These are phyloP conservation scores for Aspergillus haitiensis DNA, from an alignment of 495 filamentous ascomycete species.

Conservation along the genomic window DNA sequence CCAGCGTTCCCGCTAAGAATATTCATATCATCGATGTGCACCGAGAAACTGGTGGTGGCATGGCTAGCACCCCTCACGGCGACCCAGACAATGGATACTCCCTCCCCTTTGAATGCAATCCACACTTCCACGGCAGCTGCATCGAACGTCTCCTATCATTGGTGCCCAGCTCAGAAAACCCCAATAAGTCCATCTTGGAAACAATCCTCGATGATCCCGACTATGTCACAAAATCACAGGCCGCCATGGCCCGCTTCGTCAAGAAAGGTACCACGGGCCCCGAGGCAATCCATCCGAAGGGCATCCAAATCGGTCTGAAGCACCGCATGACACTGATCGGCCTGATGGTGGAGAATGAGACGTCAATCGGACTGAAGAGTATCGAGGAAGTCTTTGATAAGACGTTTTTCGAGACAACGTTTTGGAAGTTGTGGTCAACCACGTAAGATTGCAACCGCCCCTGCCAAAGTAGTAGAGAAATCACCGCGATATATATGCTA, in stretches of 20 bases:
- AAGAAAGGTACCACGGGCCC: conserved; percentile 2
- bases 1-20: conserved; percentile 31
- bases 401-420: conserved; percentile 38
- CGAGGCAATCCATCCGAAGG: not conserved
- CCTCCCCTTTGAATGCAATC: conserved; percentile 30
- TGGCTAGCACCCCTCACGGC: conserved; percentile 27
- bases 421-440: conserved; percentile 42
- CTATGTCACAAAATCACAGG: not conserved
- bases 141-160: conserved; percentile 35
- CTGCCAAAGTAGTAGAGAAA: too few species aligned
- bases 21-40: conserved; percentile 40
- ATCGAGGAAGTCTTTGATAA: conserved; percentile 38
- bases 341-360: conserved; percentile 31
- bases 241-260: conserved; percentile 7
- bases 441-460: conserved; percentile 21
- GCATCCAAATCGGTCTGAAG: conserved; percentile 18
- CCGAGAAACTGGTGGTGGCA: conserved; percentile 29
- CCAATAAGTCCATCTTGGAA: conserved; percentile 17
- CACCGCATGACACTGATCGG: conserved; percentile 32
- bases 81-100: conserved; percentile 31
- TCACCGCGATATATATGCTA: too few species aligned
- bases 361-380: conserved; percentile 25
- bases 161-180: conserved; percentile 24
- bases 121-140: conserved; percentile 39
- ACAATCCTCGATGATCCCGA: conserved; percentile 20